Evolutionary conservation across 768 basidiomycete genomes (phyloP).

Genomic region (Atractiella rhizophila): DNA sequence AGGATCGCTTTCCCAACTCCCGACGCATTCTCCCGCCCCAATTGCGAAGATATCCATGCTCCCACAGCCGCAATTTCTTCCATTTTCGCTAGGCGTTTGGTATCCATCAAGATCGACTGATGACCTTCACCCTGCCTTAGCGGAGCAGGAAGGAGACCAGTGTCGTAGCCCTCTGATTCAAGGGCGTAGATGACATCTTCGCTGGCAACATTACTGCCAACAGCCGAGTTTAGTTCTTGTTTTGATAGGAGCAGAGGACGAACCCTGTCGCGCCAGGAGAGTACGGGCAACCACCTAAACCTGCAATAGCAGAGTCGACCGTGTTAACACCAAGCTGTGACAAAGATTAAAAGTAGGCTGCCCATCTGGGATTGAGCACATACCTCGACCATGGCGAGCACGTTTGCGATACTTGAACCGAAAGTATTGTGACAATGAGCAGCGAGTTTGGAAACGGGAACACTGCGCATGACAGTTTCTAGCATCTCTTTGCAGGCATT

Average conservation of each 20-base stretch:
- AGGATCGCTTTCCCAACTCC: conserved; percentile 48
- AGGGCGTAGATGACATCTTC: conserved; percentile 64
- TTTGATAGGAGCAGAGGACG: too few species aligned
- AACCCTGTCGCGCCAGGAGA: conserved; percentile 85
- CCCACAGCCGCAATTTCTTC: conserved; percentile 49
- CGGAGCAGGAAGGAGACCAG: conserved; percentile 35
- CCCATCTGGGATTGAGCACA: conserved; percentile 11
- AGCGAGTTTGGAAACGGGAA: conserved; percentile 44
- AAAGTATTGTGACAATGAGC: conserved; percentile 75
- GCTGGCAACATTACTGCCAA: conserved; percentile 83
- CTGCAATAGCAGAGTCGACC: conserved; percentile 56
- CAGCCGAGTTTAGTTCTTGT: too few species aligned
- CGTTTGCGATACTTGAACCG: conserved; percentile 34
- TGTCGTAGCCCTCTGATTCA: conserved; percentile 33
- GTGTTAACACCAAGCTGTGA: conserved; percentile 43
- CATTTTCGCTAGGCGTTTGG: too few species aligned
- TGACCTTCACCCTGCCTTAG: too few species aligned
- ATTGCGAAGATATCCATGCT: conserved; percentile 47
- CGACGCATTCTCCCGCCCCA: conserved; percentile 46
- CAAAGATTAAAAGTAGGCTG: too few species aligned
- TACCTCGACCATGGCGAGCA: conserved; percentile 14
- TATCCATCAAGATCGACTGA: too few species aligned
- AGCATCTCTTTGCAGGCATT: conserved; percentile 40
- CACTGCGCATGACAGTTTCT: conserved; percentile 36
- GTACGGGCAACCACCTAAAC: conserved; percentile 84